These are phyloP conservation scores for Erucastrum elatum DNA, from an alignment of 345 rosid species.

Conservation along the genomic window DNA sequence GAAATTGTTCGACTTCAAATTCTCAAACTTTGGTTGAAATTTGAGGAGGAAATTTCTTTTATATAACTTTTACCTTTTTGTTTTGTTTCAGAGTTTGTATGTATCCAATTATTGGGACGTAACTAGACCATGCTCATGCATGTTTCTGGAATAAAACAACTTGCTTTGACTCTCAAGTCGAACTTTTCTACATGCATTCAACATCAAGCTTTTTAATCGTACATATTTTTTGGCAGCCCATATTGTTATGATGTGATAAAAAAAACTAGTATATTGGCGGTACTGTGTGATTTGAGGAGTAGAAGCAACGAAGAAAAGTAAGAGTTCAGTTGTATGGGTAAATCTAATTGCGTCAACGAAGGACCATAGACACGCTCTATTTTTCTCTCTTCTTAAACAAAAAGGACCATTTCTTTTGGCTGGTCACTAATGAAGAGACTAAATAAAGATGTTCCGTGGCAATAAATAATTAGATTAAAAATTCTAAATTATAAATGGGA, in stretches of 20 bases:
- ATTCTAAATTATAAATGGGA: not conserved
- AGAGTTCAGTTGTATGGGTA: not conserved
- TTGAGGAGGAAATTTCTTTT: not conserved
- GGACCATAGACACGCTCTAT: not conserved
- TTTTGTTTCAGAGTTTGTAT: not conserved
- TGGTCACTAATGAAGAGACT: not conserved
- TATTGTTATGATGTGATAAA: not conserved
- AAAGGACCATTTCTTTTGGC: not conserved
- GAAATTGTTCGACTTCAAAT: not conserved
- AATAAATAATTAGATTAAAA: not conserved
- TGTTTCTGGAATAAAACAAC: not conserved
- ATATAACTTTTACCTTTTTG: not conserved
- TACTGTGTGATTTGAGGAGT: not conserved
- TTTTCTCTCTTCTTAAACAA: not conserved
- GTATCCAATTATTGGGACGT: not conserved
- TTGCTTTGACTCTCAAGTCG: not conserved
- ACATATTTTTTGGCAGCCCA: not conserved
- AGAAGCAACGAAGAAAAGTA: not conserved
- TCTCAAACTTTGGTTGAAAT: not conserved
- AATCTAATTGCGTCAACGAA: not conserved
- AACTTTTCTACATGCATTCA: not conserved
- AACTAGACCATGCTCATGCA: not conserved
- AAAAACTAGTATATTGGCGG: not conserved
- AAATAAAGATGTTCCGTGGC: not conserved
- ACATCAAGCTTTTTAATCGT: not conserved